phyloP scores from a whole-genome alignment of 805 yeast species.

The Isabelozyma pseudorhagii region DNA sequence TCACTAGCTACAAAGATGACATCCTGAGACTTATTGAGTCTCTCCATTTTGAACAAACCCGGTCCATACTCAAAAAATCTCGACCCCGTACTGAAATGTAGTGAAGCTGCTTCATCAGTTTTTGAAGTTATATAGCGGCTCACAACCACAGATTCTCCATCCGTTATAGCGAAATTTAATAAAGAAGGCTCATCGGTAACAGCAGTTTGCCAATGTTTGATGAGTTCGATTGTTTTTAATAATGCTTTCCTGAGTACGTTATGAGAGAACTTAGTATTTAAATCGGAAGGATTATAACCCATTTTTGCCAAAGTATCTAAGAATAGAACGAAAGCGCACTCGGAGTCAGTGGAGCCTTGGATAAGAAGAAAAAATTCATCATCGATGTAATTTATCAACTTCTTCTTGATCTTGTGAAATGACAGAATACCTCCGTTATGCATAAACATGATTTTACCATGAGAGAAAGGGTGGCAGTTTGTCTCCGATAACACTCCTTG shows the following conservation, averaged over 20 bases:
- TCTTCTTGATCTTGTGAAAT: conserved; percentile 71
- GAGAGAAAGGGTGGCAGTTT: conserved; percentile 94
- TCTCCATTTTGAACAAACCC: conserved; percentile 91
- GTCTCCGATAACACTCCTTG: conserved; percentile 93
- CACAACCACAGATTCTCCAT: conserved; percentile 82
- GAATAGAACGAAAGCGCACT: conserved; percentile 88
- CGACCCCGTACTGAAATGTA: conserved; percentile 93
- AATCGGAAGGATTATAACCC: conserved; percentile 66
- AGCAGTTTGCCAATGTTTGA: conserved; percentile 77
- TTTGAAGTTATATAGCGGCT: conserved; percentile 85
- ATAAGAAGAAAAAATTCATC: conserved; percentile 77
- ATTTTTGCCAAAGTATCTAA: conserved; percentile 70
- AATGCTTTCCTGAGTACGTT: conserved; percentile 64
- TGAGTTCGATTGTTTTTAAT: conserved; percentile 65
- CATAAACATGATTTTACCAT: conserved; percentile 89
- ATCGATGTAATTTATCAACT: conserved; percentile 63
- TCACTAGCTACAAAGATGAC: conserved; percentile 97
- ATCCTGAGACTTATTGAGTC: conserved; percentile 88
- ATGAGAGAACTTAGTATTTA: conserved; percentile 42
- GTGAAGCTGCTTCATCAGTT: conserved; percentile 93
- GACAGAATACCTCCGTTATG: conserved; percentile 90
- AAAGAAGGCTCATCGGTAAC: conserved; percentile 67
- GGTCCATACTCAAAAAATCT: conserved; percentile 86
- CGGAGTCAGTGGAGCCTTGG: conserved; percentile 95
- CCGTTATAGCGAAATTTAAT: conserved; percentile 91